Evolutionary conservation across 306 rosid genomes (phyloP).

Genomic region (Fragaria vesca): DNA sequence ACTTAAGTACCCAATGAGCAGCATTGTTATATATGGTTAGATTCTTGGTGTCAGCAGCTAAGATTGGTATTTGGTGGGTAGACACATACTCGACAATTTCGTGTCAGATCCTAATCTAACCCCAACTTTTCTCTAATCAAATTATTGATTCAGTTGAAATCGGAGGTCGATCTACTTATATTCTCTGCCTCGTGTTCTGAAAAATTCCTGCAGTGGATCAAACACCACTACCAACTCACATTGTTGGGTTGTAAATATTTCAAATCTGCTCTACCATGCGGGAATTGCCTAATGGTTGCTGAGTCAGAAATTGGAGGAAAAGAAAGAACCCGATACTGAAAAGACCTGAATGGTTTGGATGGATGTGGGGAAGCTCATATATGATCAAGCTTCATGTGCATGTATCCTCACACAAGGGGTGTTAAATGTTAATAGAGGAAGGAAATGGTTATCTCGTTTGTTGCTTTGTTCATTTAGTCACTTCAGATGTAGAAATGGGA

Average conservation of each 20-base stretch:
- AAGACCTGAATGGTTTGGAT: background rate
- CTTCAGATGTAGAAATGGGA: background rate
- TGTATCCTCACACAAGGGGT: background rate
- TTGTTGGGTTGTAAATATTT: background rate
- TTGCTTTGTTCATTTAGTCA: background rate
- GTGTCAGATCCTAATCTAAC: conserved; percentile 10
- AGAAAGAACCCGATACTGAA: background rate
- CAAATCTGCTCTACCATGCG: background rate
- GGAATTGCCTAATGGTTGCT: background rate
- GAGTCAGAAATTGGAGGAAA: background rate
- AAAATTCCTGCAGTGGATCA: background rate
- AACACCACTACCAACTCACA: background rate
- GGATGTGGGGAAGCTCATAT: background rate
- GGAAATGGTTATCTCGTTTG: background rate
- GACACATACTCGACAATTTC: background rate
- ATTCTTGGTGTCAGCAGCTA: background rate
- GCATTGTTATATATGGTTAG: background rate
- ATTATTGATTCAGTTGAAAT: background rate
- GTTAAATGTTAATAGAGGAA: background rate
- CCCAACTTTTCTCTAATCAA: background rate
- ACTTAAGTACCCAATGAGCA: background rate
- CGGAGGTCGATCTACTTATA: background rate
- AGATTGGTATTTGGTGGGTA: conserved; percentile 6
- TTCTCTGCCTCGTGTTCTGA: background rate
- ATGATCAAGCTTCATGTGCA: background rate